phyloP scores from a whole-genome alignment of 495 filamentous ascomycete genomes.

The Daldinia concentrica region DNA sequence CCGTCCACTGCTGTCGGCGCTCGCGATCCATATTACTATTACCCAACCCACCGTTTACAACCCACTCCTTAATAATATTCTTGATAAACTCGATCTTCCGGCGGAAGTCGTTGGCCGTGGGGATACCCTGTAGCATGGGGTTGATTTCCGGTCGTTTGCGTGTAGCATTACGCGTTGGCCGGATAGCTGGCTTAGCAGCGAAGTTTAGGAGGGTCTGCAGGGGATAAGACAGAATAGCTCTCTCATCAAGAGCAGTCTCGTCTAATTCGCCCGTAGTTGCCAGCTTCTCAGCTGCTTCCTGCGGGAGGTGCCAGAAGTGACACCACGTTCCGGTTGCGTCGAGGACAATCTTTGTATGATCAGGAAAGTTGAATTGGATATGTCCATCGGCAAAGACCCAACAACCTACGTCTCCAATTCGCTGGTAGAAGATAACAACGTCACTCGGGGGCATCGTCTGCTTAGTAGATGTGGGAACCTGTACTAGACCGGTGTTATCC shows the following conservation, averaged over 20 bases:
- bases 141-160: constrained; percentile 63
- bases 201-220: constrained; percentile 68
- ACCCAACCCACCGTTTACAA: constrained; percentile 74
- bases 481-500: constrained; percentile 57
- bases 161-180: constrained; percentile 54
- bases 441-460: constrained; percentile 59
- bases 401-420: constrained; percentile 84
- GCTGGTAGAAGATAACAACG: constrained; percentile 88
- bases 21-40: constrained; percentile 61
- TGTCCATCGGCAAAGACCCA: constrained; percentile 91
- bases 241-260: constrained; percentile 69
- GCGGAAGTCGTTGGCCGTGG: constrained; percentile 81
- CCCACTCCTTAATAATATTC: constrained; percentile 75
- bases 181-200: constrained; percentile 54
- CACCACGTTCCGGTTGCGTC: constrained; percentile 78
- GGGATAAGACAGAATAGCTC: constrained; percentile 68
- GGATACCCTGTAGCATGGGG: constrained; percentile 67
- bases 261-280: constrained; percentile 69
- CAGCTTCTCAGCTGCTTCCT: constrained; percentile 71
- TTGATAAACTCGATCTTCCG: constrained; percentile 80
- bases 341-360: constrained; percentile 92
- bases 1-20: constrained; percentile 71
- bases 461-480: constrained; percentile 58
- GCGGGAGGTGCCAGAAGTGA: constrained; percentile 84
- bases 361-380: constrained; percentile 94